Percentiles rank a stretch among this genome's conserved stretches.
phyloP scores from a whole-genome alignment of 225 moss, liverwort and hornwort species.

The Sphagnum tenellum region DNA sequence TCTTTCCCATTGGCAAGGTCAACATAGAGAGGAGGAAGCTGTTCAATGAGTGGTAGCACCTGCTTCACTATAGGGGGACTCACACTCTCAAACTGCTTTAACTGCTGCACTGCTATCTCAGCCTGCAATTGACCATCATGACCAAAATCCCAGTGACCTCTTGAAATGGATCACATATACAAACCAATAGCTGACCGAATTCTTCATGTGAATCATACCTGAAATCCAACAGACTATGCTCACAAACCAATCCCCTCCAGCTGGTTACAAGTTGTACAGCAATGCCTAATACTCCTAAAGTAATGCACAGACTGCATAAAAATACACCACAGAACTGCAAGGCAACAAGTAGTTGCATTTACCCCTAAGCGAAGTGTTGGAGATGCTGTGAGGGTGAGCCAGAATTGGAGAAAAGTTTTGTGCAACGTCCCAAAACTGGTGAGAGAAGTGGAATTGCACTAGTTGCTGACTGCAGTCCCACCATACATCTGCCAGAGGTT shows the following conservation, averaged over 20 bases:
- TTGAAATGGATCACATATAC: too few relatives aligned
- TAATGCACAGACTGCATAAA: too few relatives aligned
- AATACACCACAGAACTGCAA: too few relatives aligned
- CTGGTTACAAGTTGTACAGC: too few relatives aligned
- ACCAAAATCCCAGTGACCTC: too few relatives aligned
- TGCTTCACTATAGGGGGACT: slow-evolving; percentile 77
- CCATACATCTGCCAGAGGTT: neutral
- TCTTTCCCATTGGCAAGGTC: slow-evolving; percentile 76
- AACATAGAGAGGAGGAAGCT: slow-evolving; percentile 66
- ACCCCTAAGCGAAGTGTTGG: slow-evolving; percentile 12
- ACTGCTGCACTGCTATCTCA: slow-evolving; percentile 33
- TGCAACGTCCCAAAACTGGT: slow-evolving; percentile 12
- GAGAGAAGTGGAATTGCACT: slow-evolving; percentile 13
- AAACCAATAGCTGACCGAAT: too few relatives aligned
- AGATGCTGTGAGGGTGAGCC: slow-evolving; percentile 6
- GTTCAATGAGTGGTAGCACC: slow-evolving; percentile 74
- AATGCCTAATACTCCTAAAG: too few relatives aligned
- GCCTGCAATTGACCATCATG: slow-evolving; percentile 33
- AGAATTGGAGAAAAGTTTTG: slow-evolving; percentile 13
- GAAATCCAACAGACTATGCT: too few relatives aligned
- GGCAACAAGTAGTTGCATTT: neutral
- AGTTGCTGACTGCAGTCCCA: slow-evolving; percentile 5
- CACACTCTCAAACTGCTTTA: slow-evolving; percentile 61
- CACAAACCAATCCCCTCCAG: too few relatives aligned
- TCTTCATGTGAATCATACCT: too few relatives aligned